Base-by-base conservation (phyloP, 345 rosid species). In the Raphanus sativus region DNA sequence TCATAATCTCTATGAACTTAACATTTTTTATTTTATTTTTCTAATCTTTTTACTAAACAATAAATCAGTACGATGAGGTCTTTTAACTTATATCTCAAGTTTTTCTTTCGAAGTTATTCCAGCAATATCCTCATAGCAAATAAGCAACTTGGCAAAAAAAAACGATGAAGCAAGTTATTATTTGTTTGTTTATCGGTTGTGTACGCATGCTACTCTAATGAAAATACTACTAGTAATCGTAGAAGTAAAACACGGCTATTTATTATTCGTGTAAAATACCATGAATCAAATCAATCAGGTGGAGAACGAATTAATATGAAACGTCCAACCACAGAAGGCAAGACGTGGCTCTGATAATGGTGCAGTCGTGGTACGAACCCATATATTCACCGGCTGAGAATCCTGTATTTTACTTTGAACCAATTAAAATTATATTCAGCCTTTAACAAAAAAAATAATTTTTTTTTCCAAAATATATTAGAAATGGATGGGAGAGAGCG, bases 341-440 rank as follows among this genome's bases (percentile, higher is more conserved):
- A 77, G 75, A 70, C 70, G 29, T 63, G 75, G 71, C 75, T 63
- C 75, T 63, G 66, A 63, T 64, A 69, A 36, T 76, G 80, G 80
- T 33, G 25, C 75, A 77, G 80, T 70, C 80, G 60, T 77, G 76
- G 71, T 70, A 71, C 76, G 81, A 70, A 70, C 75, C 65, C 60
- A 16, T 77, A 38, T 70, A 77, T 71, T 77, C 67, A 77, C 76
- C 62, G 25, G 81, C 11, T 58, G 45, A 40, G 81, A 71, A 71
- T 64, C 28, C 71, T 70, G 67, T 64, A 54, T 26, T 38, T 29
- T 52, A 40, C 7, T 65, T 71, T 77, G 72, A 24, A 45, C 81
- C 77, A 66, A 72, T 59, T 28, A 67, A 16, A 71, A 24, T n/a
- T 7, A 45, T 50, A 32, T 8, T 38, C 50, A 17, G 7, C 50